Conservation (phyloP, 2,329 filamentous ascomycete genomes). For the Ophiostoma populinum region DNA sequence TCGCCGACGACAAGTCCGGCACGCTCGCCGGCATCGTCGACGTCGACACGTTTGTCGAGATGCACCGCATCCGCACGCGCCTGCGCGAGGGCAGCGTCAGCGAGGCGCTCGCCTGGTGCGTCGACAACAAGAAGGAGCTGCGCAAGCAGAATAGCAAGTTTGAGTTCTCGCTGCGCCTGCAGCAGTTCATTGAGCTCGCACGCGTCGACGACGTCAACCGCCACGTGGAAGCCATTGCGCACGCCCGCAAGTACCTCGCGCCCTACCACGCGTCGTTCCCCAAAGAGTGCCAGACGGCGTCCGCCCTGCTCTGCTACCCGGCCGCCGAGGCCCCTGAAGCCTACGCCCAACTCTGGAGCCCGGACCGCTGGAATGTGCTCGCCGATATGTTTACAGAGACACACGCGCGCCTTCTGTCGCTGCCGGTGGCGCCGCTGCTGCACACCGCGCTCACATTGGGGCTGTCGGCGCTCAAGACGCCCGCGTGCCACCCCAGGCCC, state of each 20-base stretch:
- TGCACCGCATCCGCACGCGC: slow-evolving; percentile 60
- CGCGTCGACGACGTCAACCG: slow-evolving; percentile 46
- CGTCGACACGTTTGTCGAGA: slow-evolving; percentile 70
- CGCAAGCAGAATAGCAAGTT: slow-evolving; percentile 78
- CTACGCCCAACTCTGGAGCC: slow-evolving; percentile 48
- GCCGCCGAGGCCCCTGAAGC: slow-evolving; percentile 30
- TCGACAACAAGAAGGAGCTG: slow-evolving; percentile 80
- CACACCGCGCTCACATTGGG: slow-evolving; percentile 84
- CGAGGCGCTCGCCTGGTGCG: slow-evolving; percentile 78
- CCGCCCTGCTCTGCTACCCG: slow-evolving; percentile 62
- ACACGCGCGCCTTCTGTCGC: slow-evolving; percentile 68
- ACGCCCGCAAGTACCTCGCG: slow-evolving; percentile 68
- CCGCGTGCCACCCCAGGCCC: slow-evolving; percentile 58
- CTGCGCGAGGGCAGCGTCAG: slow-evolving; percentile 52
- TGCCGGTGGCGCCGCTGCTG: slow-evolving; percentile 69
- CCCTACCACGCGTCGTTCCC: slow-evolving; percentile 53
- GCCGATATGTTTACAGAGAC: slow-evolving; percentile 68
- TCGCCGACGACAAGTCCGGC: slow-evolving; percentile 17
- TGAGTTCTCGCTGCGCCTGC: slow-evolving; percentile 82
- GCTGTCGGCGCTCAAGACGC: slow-evolving; percentile 87
- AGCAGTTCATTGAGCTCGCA: slow-evolving; percentile 89
- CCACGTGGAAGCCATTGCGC: slow-evolving; percentile 57
- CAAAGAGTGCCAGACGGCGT: slow-evolving; percentile 52
- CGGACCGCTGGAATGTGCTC: slow-evolving; percentile 56
- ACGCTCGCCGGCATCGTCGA: slow-evolving; percentile 70